Evolutionary conservation across 345 rosid genomes (phyloP).

Genomic region (Sonneratia alba): DNA sequence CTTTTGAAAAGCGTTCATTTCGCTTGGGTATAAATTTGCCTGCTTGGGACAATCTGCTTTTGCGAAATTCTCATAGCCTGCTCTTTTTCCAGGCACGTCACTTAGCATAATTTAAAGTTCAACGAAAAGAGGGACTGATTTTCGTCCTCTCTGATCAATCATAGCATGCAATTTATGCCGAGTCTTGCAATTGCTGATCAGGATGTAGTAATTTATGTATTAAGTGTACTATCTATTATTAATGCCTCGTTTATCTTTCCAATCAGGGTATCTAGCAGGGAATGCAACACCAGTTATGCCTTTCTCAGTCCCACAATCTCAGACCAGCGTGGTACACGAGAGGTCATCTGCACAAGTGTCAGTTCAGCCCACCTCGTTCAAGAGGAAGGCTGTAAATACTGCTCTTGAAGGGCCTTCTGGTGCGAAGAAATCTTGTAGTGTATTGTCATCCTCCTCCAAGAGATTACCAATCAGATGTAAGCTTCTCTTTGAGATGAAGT

Average conservation of each 20-base stretch:
- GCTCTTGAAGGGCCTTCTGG: slow-evolving; percentile 24
- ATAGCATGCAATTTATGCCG: neutral
- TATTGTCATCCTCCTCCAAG: slow-evolving; percentile 13
- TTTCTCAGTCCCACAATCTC: slow-evolving; percentile 24
- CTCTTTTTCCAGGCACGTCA: neutral
- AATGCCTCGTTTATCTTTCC: neutral
- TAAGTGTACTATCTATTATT: neutral
- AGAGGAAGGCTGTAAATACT: slow-evolving; percentile 32
- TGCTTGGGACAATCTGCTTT: neutral
- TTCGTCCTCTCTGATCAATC: neutral
- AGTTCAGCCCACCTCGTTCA: slow-evolving; percentile 29
- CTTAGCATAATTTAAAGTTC: neutral
- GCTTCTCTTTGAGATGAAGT: neutral
- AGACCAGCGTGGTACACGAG: slow-evolving; percentile 12
- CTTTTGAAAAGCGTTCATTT: neutral
- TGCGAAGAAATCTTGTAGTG: slow-evolving; percentile 35
- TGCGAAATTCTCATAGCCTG: too few relatives aligned
- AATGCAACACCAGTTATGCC: slow-evolving; percentile 23
- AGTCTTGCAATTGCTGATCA: neutral
- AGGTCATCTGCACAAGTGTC: slow-evolving; percentile 20
- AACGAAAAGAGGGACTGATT: neutral
- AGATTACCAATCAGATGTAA: slow-evolving; percentile 33
- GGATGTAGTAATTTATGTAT: neutral
- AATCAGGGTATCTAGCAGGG: slow-evolving; percentile 22
- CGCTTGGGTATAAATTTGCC: too few relatives aligned